Evolutionary conservation across 1,284 basidiomycete species (phyloP).

Genomic region (Neolentinus lepideus): DNA sequence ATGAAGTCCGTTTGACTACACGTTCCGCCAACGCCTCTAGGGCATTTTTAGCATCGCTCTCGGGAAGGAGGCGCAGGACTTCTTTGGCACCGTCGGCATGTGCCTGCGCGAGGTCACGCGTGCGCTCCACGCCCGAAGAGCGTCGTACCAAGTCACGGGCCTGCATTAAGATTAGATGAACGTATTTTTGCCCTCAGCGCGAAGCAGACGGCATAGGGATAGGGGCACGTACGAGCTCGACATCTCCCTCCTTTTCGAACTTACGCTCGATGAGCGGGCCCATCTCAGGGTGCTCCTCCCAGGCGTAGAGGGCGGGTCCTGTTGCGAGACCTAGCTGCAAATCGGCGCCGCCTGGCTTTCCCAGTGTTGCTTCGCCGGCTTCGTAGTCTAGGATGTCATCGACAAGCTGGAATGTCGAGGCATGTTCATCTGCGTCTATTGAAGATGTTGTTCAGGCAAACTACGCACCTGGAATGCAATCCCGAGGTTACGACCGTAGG

Average conservation of each 20-base stretch:
- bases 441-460: background rate
- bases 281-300: conserved; percentile 83
- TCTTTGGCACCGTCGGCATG: conserved; percentile 78
- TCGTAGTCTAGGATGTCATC: conserved; percentile 92
- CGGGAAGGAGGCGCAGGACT: conserved; percentile 68
- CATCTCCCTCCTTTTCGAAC: conserved; percentile 80
- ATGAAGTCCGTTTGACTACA: conserved; percentile 53
- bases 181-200: conserved; percentile 1
- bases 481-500: conserved; percentile 84
- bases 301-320: conserved; percentile 91
- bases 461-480: conserved; percentile 86
- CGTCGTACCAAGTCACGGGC: conserved; percentile 69
- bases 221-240: conserved; percentile 56
- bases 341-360: conserved; percentile 86
- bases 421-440: background rate
- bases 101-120: conserved; percentile 68
- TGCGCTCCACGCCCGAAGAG: conserved; percentile 77
- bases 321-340: conserved; percentile 85
- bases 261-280: conserved; percentile 81
- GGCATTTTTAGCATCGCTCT: conserved; percentile 74
- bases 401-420: conserved; percentile 57
- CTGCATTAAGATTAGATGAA: conserved; percentile 28
- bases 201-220: conserved; percentile 1
- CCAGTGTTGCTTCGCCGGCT: conserved; percentile 57
- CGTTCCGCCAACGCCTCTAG: conserved; percentile 60